These are phyloP conservation scores for Cordyceps cateniannulata DNA, from an alignment of 2,329 filamentous ascomycete genomes.

Conservation along the genomic window DNA sequence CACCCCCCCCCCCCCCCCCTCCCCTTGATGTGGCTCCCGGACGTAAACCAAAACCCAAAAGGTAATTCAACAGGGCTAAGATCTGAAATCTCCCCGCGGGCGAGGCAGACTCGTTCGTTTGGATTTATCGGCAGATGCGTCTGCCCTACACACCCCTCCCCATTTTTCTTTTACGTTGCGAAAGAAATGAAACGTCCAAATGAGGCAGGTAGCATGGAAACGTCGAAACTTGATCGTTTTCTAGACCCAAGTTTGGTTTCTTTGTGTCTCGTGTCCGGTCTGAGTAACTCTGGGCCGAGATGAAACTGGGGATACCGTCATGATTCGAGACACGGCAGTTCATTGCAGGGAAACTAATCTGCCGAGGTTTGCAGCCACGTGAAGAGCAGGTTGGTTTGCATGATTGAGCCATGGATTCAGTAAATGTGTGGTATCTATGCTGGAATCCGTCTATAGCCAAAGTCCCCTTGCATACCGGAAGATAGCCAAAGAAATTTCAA, in stretches of 20 bases:
- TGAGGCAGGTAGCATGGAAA: not conserved
- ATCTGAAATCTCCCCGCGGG: not conserved
- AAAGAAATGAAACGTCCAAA: not conserved
- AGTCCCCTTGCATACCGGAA: not conserved
- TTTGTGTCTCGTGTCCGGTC: not conserved
- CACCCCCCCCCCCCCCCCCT: not conserved
- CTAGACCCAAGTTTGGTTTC: not conserved
- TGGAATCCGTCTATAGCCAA: not conserved
- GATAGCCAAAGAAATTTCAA: not conserved
- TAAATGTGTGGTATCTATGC: constrained; percentile 1
- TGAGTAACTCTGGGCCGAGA: not conserved
- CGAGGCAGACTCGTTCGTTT: not conserved
- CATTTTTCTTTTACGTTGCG: not conserved
- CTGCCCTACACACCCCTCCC: not conserved
- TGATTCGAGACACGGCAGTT: not conserved
- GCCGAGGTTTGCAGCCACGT: not conserved
- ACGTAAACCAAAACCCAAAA: too few relatives aligned
- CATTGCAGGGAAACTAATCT: not conserved
- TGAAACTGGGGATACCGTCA: not conserved
- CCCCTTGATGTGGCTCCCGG: too few relatives aligned
- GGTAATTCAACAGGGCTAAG: not conserved
- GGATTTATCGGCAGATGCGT: not conserved
- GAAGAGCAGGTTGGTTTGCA: not conserved
- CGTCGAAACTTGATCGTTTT: not conserved
- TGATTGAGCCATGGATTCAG: not conserved